Evolutionary conservation across 1,284 basidiomycete genomes (phyloP), one percentile per base, ranked within the genome.

Genomic region (Cryptococcus amylolentus): DNA sequence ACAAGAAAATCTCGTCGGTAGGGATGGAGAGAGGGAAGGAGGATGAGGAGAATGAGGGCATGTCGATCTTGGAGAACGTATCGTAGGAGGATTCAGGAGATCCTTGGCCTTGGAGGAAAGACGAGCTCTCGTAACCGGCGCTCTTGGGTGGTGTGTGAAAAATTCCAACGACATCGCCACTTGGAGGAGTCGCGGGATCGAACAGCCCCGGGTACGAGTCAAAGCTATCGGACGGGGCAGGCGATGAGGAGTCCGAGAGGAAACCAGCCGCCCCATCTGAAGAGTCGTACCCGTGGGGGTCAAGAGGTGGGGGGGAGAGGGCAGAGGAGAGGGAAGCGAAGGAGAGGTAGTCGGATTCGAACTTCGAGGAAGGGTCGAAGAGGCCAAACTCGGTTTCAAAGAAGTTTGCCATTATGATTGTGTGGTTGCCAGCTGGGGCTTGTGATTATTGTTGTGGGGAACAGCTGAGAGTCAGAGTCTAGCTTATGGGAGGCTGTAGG

Each of bases 251-350:
- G 39, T 64, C 62, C 13, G 66, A 65, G 12, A 50, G 46, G 5
- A 58, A 51, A 41, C 56, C 55, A 14, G 52, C 43, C 26, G 46
- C 49, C n/a, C 51, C 49, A 50, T 43, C 40, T 49, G 53, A 59
- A 9, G 46, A 18, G 41, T 58, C 54, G 31, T 51, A 41, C 14
- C 48, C 40, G 26, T 26, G 9, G 44, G 7, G 14, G 20, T 42
- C 28, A 18, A 45, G n/a, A 23, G 54, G 47, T 9, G 51, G 52
- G 20, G 52, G 51, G 16, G 56, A 48, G 35, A 57, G 48, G n/a
- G 68, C 55, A 45, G 65, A 65, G 57, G 66, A 63, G 45, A 72
- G 66, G 14, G 70, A 69, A 31, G 68, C 64, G 60, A 72, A 72
- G 26, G 70, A 67, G 45, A 71, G 59, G 64, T 70, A 72, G 16